phyloP scores from a whole-genome alignment of 257 asterid species.

The Linaria vulgaris region DNA sequence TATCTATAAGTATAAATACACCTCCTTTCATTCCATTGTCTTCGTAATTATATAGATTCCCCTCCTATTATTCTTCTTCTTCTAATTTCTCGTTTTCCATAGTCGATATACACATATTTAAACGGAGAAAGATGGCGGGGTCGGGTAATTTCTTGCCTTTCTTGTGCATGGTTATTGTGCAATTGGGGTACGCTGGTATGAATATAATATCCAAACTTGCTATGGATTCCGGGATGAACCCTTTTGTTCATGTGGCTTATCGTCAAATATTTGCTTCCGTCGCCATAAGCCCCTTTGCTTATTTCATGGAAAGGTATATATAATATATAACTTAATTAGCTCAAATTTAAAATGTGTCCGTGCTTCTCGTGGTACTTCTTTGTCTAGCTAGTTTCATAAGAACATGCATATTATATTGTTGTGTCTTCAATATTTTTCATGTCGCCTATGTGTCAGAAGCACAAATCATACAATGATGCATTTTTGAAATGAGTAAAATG shows the following conservation, averaged over 20 bases:
- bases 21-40: neutral
- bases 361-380: too few relatives aligned
- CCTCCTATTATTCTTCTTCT: conserved; percentile 10
- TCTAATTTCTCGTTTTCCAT: neutral
- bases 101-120: conserved; percentile 3
- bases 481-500: too few relatives aligned
- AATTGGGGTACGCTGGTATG: conserved; percentile 83
- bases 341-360: too few relatives aligned
- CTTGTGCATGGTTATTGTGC: conserved; percentile 69
- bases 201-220: conserved; percentile 79
- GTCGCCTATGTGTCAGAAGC: too few relatives aligned
- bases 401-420: too few relatives aligned
- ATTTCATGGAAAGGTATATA: conserved; percentile 72
- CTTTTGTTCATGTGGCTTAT: conserved; percentile 87
- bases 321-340: too few relatives aligned
- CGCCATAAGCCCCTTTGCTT: conserved; percentile 67
- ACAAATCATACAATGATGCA: too few relatives aligned
- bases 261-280: conserved; percentile 74
- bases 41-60: neutral
- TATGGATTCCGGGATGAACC: conserved; percentile 92
- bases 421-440: too few relatives aligned
- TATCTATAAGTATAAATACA: conserved; percentile 21
- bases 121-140: conserved; percentile 36
- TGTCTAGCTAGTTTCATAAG: too few relatives aligned
- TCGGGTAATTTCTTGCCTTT: conserved; percentile 43